phyloP scores from a whole-genome alignment of 768 basidiomycete species.

The Auricularia auricula-judae region DNA sequence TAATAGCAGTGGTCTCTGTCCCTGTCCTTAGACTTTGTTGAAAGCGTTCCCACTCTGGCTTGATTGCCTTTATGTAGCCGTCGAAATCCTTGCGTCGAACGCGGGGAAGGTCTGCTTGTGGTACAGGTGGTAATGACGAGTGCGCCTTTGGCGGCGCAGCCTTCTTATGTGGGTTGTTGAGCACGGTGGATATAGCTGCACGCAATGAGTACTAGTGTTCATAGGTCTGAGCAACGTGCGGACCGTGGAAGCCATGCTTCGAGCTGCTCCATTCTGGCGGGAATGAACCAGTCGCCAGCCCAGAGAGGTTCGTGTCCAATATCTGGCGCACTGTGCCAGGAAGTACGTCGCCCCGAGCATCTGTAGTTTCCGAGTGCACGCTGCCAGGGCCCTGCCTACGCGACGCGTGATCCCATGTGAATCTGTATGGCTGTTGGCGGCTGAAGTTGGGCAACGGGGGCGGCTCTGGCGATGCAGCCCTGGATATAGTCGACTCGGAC shows the following conservation, averaged over 20 bases:
- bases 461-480: conserved; percentile 45
- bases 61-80: conserved; percentile 59
- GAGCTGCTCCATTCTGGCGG: conserved; percentile 70
- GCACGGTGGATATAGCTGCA: conserved; percentile 84
- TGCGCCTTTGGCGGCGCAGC: conserved; percentile 84
- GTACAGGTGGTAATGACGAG: conserved; percentile 60
- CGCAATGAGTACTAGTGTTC: not conserved
- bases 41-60: conserved; percentile 70
- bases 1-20: not conserved
- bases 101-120: conserved; percentile 66
- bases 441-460: conserved; percentile 31
- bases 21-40: conserved; percentile 26
- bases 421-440: conserved; percentile 45
- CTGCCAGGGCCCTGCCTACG: conserved; percentile 57
- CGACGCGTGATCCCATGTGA: conserved; percentile 60
- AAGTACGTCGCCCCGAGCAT: conserved; percentile 53
- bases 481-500: conserved; percentile 21
- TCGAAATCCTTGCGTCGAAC: conserved; percentile 79
- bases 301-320: conserved; percentile 37
- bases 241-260: conserved; percentile 83
- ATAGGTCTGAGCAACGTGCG: conserved; percentile 13
- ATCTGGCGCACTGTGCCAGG: conserved; percentile 26
- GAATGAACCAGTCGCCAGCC: conserved; percentile 36
- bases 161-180: conserved; percentile 79
- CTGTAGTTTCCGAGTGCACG: conserved; percentile 58